Evolutionary conservation across 352 stramenopile genomes (phyloP).

Genomic region (Pythium pectinolyticum): DNA sequence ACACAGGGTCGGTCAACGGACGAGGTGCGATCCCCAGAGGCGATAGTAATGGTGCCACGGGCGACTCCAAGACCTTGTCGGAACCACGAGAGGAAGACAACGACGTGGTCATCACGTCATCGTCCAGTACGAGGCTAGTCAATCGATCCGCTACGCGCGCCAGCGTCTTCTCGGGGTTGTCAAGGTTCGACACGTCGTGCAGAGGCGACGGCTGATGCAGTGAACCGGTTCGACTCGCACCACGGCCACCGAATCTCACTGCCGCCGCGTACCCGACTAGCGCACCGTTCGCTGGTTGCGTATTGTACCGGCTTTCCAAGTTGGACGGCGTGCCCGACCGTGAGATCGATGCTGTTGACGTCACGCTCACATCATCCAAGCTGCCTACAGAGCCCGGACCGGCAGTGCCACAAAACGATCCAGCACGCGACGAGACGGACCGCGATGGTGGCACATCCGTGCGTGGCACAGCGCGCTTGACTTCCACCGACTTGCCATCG

Average conservation of each 20-base stretch:
- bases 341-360: constrained; percentile 46
- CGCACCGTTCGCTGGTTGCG: constrained; percentile 39
- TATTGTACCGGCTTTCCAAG: constrained; percentile 27
- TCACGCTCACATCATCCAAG: constrained; percentile 64
- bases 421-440: constrained; percentile 69
- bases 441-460: constrained; percentile 77
- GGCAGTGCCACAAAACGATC: constrained; percentile 77
- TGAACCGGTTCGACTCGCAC: constrained; percentile 35
- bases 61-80: constrained; percentile 58
- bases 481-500: constrained; percentile 90
- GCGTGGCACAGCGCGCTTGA: constrained; percentile 83
- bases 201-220: constrained; percentile 32
- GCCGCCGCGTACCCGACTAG: constrained; percentile 78
- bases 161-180: constrained; percentile 29
- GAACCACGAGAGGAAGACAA: constrained; percentile 59
- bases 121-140: constrained; percentile 65
- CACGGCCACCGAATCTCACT: constrained; percentile 66
- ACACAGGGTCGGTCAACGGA: constrained; percentile 60
- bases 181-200: constrained; percentile 26
- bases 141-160: constrained; percentile 62
- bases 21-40: constrained; percentile 54
- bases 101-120: constrained; percentile 47
- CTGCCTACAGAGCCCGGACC: constrained; percentile 73
- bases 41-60: constrained; percentile 38
- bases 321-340: constrained; percentile 62